These are phyloP conservation scores for Chlamydomonas incerta DNA, from an alignment of 139 green algal species.

Conservation along the genomic window DNA sequence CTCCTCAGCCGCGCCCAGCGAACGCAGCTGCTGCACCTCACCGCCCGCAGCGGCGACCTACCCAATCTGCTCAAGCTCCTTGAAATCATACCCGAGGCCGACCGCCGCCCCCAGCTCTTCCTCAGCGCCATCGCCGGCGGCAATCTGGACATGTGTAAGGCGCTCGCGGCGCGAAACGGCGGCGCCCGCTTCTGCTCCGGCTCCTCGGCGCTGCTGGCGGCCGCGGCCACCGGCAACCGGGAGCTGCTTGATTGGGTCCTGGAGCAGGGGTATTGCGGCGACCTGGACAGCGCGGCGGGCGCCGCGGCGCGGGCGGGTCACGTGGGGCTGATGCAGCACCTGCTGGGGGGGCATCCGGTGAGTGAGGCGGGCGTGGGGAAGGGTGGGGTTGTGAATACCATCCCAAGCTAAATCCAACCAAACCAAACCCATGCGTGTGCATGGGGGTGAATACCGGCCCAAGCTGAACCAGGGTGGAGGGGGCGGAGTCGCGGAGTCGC, in stretches of 20 bases:
- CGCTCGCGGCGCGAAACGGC: background rate
- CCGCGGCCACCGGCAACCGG: background rate
- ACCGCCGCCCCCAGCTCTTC: background rate
- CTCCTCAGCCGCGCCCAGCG: background rate
- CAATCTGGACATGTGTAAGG: background rate
- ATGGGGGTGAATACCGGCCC: too few species aligned
- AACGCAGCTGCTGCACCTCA: background rate
- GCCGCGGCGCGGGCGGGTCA: background rate
- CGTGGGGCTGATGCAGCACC: background rate
- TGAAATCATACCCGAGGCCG: too few species aligned
- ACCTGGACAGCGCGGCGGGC: background rate
- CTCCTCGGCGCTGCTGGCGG: background rate
- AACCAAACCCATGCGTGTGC: too few species aligned
- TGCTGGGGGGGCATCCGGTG: background rate
- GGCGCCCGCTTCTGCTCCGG: too few species aligned
- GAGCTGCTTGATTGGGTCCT: background rate
- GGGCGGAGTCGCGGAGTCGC: too few species aligned
- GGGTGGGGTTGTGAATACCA: too few species aligned
- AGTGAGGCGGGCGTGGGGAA: background rate
- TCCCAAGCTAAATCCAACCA: too few species aligned
- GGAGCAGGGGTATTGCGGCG: background rate
- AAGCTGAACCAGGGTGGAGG: too few species aligned
- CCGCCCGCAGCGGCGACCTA: background rate
- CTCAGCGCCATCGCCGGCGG: too few species aligned
- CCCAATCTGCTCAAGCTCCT: background rate